Conservation (phyloP, 1,139 yeast genomes). For the Torulaspora globosa region DNA sequence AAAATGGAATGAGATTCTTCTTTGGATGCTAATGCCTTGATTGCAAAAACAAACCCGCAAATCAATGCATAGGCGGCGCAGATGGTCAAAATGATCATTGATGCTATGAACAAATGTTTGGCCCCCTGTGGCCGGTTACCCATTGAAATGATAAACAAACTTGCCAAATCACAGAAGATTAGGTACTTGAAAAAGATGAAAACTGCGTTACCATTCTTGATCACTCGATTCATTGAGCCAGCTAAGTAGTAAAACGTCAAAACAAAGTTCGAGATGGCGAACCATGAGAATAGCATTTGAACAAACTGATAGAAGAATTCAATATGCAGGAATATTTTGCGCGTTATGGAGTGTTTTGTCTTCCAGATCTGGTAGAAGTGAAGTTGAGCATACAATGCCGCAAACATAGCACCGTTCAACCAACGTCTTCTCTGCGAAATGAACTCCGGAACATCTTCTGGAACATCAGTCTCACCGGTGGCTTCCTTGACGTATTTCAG, state of each 20-base stretch:
- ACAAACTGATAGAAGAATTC: slow-evolving; percentile 82
- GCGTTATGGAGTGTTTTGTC: slow-evolving; percentile 72
- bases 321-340: slow-evolving; percentile 75
- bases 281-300: slow-evolving; percentile 75
- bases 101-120: slow-evolving; percentile 60
- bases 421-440: slow-evolving; percentile 95
- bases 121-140: slow-evolving; percentile 97
- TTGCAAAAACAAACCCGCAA: slow-evolving; percentile 79
- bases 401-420: slow-evolving; percentile 97
- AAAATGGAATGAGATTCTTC: slow-evolving; percentile 47
- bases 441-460: slow-evolving; percentile 85
- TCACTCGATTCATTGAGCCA: slow-evolving; percentile 61
- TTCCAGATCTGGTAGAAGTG: slow-evolving; percentile 78
- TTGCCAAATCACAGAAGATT: slow-evolving; percentile 72
- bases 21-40: slow-evolving; percentile 47
- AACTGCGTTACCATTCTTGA: slow-evolving; percentile 71
- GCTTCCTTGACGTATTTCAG: slow-evolving; percentile 89
- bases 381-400: slow-evolving; percentile 82
- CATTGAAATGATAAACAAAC: slow-evolving; percentile 85
- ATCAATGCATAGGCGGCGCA: slow-evolving; percentile 79
- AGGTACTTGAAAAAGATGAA: slow-evolving; percentile 81
- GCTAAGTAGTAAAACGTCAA: slow-evolving; percentile 89
- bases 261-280: slow-evolving; percentile 85
- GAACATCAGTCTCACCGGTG: slow-evolving; percentile 96
- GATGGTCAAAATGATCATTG: slow-evolving; percentile 66